Evolutionary conservation across 345 rosid genomes (phyloP), one percentile per base, ranked within the genome.

Genomic region (Triadica sebifera): DNA sequence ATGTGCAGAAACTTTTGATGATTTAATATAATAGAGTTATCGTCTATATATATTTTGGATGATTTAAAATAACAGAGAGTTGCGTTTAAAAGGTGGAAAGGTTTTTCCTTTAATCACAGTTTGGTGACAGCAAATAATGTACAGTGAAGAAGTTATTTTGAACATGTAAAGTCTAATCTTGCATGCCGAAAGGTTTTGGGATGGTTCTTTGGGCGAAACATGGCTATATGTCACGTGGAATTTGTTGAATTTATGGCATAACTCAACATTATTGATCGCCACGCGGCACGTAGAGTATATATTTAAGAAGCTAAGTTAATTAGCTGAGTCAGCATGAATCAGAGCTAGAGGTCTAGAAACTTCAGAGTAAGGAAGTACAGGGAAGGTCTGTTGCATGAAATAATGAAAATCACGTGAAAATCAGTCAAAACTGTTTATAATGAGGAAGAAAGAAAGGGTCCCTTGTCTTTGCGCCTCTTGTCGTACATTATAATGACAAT

Each of bases 281-380:
- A 65, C 24, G 60, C 70, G 78, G 74, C 34, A 3, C 15, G 11
- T n/a, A 47, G 20, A 45, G 12, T 19, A 67, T 8, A 45, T 2
- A 29, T n/a, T n/a, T n/a, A n/a, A n/a, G n/a, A n/a, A n/a, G n/a
- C n/a, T n/a, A n/a, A n/a, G n/a, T n/a, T n/a, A 43, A 52, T 19
- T 50, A 67, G 65, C 39, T 75, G 45, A 66, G 11, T 68, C 25
- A 12, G 72, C 62, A 64, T 17, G 66, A 6, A 50, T 60, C n/a
- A n/a, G n/a, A n/a, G n/a, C n/a, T 58, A 37, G 67, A 47, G 20
- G 22, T 59, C 80, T 41, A 17, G 78, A 77, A 72, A 75, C 76
- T 76, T 76, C 70, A 70, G 56, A 59, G 62, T 4, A 65, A 50
- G 67, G 49, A 15, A 19, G 52, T 5, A 57, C 59, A 41, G 17